phyloP scores from a whole-genome alignment of 768 basidiomycete species.

The Termitomyces sp. region DNA sequence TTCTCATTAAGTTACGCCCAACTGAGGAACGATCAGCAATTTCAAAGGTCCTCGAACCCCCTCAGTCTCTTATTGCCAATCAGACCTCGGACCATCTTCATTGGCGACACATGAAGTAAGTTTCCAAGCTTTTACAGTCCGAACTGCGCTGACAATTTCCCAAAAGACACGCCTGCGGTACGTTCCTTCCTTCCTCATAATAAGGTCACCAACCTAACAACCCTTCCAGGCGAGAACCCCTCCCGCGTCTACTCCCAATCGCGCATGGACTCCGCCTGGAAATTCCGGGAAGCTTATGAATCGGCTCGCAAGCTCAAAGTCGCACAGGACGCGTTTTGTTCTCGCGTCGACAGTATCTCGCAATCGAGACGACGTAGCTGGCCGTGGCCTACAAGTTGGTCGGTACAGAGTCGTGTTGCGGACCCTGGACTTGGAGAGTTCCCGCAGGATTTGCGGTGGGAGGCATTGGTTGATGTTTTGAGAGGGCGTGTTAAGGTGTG shows the following conservation, averaged over 20 bases:
- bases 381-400: constrained; percentile 9
- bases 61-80: constrained; percentile 47
- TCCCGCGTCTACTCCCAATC: constrained; percentile 41
- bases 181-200: constrained; percentile 15
- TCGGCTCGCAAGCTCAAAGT: constrained; percentile 62
- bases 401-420: constrained; percentile 4
- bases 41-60: constrained; percentile 73
- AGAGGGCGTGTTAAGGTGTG: constrained; percentile 72
- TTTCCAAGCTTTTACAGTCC: background rate
- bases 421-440: constrained; percentile 42
- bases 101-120: constrained; percentile 79
- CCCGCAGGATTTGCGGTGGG: constrained; percentile 71
- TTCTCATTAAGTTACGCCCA: constrained; percentile 72
- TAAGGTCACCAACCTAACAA: background rate
- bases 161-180: constrained; percentile 63
- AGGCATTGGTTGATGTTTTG: constrained; percentile 66
- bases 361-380: background rate
- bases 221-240: constrained; percentile 56
- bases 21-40: constrained; percentile 68
- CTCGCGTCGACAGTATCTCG: constrained; percentile 36
- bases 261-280: constrained; percentile 66
- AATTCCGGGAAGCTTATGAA: constrained; percentile 71
- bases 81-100: constrained; percentile 37
- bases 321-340: constrained; percentile 69
- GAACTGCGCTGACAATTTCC: background rate